Evolutionary conservation across 306 rosid species (phyloP).

Genomic region (Prunus kanzakura): DNA sequence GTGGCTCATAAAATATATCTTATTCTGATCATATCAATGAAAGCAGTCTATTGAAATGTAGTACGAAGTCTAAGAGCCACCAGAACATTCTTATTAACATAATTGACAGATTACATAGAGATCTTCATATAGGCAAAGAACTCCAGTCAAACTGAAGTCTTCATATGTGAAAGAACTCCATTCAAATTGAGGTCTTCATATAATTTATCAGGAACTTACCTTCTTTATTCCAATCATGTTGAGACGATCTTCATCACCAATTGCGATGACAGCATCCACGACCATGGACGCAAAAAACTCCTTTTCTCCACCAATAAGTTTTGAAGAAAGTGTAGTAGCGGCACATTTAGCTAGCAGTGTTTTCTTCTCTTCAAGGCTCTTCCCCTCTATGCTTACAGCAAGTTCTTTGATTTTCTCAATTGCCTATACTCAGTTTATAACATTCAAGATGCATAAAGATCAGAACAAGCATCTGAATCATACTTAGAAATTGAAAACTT

Average conservation of each 20-base stretch:
- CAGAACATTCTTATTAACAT: background rate
- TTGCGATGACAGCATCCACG: slow-evolving; percentile 88
- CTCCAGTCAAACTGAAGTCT: background rate
- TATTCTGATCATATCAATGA: background rate
- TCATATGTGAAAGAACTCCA: background rate
- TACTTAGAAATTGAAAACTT: background rate
- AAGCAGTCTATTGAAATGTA: background rate
- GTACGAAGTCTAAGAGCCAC: background rate
- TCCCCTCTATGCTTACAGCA: slow-evolving; percentile 94
- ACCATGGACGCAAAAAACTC: slow-evolving; percentile 96
- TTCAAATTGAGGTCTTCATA: background rate
- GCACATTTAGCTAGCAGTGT: slow-evolving; percentile 87
- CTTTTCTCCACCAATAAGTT: slow-evolving; percentile 97
- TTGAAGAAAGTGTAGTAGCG: slow-evolving; percentile 94
- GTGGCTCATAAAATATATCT: background rate
- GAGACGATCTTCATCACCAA: slow-evolving; percentile 83
- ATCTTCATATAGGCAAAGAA: background rate
- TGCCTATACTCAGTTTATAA: slow-evolving; percentile 44
- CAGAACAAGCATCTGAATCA: background rate
- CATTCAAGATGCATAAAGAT: background rate
- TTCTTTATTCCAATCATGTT: slow-evolving; percentile 98
- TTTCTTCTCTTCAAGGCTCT: slow-evolving; percentile 89
- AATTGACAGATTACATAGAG: background rate
- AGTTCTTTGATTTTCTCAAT: slow-evolving; percentile 79
- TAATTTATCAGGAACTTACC: slow-evolving; percentile 32